Base-by-base conservation (phyloP, 176 grass and related monocot genomes). In the Oryza coarctata region DNA sequence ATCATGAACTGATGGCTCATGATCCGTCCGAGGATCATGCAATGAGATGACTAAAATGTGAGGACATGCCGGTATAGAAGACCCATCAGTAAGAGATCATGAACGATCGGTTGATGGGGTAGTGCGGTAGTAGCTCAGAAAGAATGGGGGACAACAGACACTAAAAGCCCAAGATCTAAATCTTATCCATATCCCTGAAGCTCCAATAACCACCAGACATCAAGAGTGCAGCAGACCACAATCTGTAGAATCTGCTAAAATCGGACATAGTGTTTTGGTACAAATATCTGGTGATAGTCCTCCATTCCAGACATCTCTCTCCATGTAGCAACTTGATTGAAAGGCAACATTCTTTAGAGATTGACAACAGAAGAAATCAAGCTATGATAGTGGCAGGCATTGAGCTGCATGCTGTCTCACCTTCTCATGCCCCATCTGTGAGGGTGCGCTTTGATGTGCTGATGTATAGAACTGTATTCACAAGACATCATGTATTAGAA, bases 371-470 rank as follows among this genome's bases (percentile, higher is more conserved):
- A 82, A 31, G 35, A 5, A 4, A 60, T 60, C 7, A 25, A 25
- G 20, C 11, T 25, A n/a, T 9, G 22, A 60, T 60, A 60, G n/a
- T 60, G 55, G 55, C 55, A 79, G 10, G 35, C 67, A 22, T 61
- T 34, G 9, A 77, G 70, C 31, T 61, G 47, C 18, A 52, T 82
- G 22, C n/a, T 34, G 12, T 44, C 23, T 33, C 34, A 31, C 32
- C 45, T 2, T 20, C 62, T 85, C 82, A 83, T 26, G 63, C 18
- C 6, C 86, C 18, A 18, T 91, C 82, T 63, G 82, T 71, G 69
- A 85, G 60, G 35, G 82, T 79, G 45, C 74, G 86, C 80, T 85
- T 88, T 27, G 89, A 79, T 41, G 86, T 91, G 75, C 90, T 88
- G 79, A 83, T 86, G 70, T 92, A 92, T 23, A 88, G 31, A 80